phyloP scores from a whole-genome alignment of 257 asterid species.

The Fraxinus americana region DNA sequence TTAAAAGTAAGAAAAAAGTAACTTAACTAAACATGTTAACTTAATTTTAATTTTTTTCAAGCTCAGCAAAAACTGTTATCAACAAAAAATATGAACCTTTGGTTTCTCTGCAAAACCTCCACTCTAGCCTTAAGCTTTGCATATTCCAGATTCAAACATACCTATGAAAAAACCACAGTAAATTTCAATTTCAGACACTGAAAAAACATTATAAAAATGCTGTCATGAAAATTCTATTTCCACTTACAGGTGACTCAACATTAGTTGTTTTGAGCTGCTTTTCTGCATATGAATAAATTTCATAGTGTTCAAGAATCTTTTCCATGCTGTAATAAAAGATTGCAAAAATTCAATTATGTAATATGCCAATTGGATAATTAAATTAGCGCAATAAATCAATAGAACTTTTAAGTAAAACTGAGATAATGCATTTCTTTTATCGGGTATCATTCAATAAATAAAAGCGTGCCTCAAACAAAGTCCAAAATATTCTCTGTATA shows the following conservation, averaged over 20 bases:
- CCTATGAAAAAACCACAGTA: slow-evolving; percentile 26
- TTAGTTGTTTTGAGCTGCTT: slow-evolving; percentile 51
- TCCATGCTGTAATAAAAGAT: slow-evolving; percentile 63
- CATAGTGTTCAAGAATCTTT: slow-evolving; percentile 80
- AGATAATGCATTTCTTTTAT: too few relatives aligned
- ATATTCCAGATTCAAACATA: slow-evolving; percentile 74
- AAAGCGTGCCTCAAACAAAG: too few relatives aligned
- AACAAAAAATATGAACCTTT: slow-evolving; percentile 40
- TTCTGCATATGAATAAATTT: slow-evolving; percentile 70
- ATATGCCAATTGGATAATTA: not conserved
- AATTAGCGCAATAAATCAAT: too few relatives aligned
- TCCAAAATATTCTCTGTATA: too few relatives aligned
- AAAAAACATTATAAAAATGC: not conserved
- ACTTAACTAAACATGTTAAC: too few relatives aligned
- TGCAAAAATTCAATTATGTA: not conserved
- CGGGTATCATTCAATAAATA: too few relatives aligned
- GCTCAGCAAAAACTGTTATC: not conserved
- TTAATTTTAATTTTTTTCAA: not conserved
- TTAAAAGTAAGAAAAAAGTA: too few relatives aligned
- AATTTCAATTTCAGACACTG: not conserved
- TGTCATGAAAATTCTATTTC: not conserved
- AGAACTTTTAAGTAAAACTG: too few relatives aligned
- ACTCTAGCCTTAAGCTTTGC: slow-evolving; percentile 86
- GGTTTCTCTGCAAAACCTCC: slow-evolving; percentile 76
- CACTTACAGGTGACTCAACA: slow-evolving; percentile 54